Percentiles rank a stretch among this genome's conserved stretches.
phyloP scores from a whole-genome alignment of 768 basidiomycete genomes.

The Psilocybe cyanescens region DNA sequence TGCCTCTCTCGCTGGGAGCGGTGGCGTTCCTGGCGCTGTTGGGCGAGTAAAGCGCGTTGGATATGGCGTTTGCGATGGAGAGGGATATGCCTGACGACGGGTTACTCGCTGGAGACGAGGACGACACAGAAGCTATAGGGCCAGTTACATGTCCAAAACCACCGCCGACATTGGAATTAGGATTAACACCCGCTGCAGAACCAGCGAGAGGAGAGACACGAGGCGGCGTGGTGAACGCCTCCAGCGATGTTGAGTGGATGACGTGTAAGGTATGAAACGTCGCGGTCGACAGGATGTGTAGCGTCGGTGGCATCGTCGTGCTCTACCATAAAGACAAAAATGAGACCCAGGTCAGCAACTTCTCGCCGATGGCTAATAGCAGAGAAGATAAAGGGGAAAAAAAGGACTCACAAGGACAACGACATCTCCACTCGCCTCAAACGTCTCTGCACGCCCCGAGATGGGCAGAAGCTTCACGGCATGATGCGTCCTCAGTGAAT shows the following conservation, averaged over 20 bases:
- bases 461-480: slow-evolving; percentile 52
- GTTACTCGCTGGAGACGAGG: neutral
- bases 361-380: neutral
- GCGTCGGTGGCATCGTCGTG: slow-evolving; percentile 54
- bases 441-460: slow-evolving; percentile 38
- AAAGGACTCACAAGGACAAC: slow-evolving; percentile 58
- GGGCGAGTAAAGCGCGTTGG: slow-evolving; percentile 9
- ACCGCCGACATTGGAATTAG: too few relatives aligned
- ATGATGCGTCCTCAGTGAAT: slow-evolving; percentile 42
- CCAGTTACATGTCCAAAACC: too few relatives aligned
- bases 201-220: slow-evolving; percentile 21
- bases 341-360: neutral
- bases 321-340: slow-evolving; percentile 41
- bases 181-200: neutral
- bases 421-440: slow-evolving; percentile 45
- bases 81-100: neutral
- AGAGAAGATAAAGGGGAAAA: neutral
- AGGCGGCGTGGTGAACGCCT: slow-evolving; percentile 42
- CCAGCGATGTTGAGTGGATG: slow-evolving; percentile 50
- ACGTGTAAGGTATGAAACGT: slow-evolving; percentile 55
- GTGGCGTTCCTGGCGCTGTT: neutral
- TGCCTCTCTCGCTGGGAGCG: neutral
- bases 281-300: slow-evolving; percentile 60
- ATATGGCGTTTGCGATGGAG: slow-evolving; percentile 20
- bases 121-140: too few relatives aligned